phyloP scores from a whole-genome alignment of 148 eudicot species.

The Tetragonia tetragonoides region DNA sequence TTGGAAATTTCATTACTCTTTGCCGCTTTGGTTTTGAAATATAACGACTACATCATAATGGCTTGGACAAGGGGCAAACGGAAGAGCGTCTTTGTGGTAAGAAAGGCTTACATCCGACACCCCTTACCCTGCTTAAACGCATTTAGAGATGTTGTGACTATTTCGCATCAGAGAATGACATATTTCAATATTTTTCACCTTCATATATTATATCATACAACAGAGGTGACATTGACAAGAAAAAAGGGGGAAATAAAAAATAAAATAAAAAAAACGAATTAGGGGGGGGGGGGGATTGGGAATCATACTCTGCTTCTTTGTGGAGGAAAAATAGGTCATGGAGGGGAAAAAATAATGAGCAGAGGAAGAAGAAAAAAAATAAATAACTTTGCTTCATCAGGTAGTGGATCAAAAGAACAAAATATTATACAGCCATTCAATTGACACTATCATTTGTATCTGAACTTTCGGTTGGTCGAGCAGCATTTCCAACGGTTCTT shows the following conservation, averaged over 20 bases:
- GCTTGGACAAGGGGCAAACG: too few species aligned
- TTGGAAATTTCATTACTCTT: too few species aligned
- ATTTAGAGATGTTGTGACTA: too few species aligned
- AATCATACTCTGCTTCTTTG: background rate
- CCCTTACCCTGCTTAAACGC: too few species aligned
- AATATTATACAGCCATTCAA: conserved; percentile 26
- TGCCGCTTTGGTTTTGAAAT: too few species aligned
- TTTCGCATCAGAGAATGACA: background rate
- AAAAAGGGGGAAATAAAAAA: background rate
- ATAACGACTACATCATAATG: too few species aligned
- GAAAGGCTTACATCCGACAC: too few species aligned
- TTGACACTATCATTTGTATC: conserved; percentile 37
- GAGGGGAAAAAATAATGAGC: background rate
- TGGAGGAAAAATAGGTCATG: background rate
- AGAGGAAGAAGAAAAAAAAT: background rate
- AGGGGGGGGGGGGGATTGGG: background rate
- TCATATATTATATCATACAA: background rate
- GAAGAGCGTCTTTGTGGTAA: too few species aligned
- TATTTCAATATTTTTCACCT: background rate
- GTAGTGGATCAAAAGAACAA: conserved; percentile 7
- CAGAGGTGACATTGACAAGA: background rate
- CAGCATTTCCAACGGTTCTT: conserved; percentile 66
- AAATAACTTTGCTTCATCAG: background rate
- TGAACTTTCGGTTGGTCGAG: conserved; percentile 31
- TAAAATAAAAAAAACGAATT: too few species aligned